phyloP scores from a whole-genome alignment of 306 rosid genomes.

The Senna siamea region DNA sequence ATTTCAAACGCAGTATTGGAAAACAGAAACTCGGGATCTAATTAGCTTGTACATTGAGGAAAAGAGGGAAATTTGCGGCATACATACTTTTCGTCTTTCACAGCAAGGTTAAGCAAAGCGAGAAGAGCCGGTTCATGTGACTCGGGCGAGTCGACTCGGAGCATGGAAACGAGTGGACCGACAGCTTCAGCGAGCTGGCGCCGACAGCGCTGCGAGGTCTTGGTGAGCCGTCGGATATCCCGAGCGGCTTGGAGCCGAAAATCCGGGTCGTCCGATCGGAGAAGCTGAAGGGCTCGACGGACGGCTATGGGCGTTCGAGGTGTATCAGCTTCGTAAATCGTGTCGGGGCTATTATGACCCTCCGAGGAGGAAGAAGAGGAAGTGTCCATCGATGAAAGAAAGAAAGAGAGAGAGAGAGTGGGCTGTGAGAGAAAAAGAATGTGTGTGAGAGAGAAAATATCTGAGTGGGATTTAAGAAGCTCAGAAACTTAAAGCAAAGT shows the following conservation, averaged over 20 bases:
- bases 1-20: not conserved
- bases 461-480: constrained; percentile 31
- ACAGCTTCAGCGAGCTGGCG: constrained; percentile 73
- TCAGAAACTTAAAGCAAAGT: constrained; percentile 30
- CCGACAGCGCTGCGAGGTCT: constrained; percentile 83
- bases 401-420: not conserved
- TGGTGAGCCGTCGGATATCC: constrained; percentile 85
- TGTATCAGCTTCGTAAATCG: constrained; percentile 39
- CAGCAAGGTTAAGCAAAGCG: constrained; percentile 95
- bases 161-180: constrained; percentile 69
- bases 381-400: constrained; percentile 37
- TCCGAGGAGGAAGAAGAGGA: constrained; percentile 42
- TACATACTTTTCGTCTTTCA: constrained; percentile 79
- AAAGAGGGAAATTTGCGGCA: not conserved
- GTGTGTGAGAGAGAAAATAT: constrained; percentile 13
- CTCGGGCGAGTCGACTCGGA: constrained; percentile 64
- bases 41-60: not conserved
- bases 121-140: constrained; percentile 76
- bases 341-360: constrained; percentile 22
- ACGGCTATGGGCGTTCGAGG: constrained; percentile 60
- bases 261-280: constrained; percentile 64
- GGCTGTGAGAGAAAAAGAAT: constrained; percentile 18
- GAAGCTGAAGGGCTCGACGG: constrained; percentile 60
- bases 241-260: constrained; percentile 66
- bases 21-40: not conserved